Conservation (phyloP, 2,329 filamentous ascomycete genomes). For the Ophiocordyceps polyrhachis-furcata region DNA sequence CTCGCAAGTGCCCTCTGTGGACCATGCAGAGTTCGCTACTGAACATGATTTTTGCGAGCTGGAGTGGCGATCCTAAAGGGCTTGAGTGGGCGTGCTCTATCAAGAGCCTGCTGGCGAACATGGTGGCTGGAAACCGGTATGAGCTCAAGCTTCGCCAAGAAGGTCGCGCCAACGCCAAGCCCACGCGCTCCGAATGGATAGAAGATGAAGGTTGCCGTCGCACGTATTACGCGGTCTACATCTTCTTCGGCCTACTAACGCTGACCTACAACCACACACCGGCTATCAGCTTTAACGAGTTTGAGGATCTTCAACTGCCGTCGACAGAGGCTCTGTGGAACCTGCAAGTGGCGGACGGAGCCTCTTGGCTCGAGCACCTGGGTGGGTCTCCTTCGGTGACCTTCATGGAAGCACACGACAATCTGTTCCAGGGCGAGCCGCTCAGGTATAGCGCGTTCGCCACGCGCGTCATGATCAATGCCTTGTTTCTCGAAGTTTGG, state of each 20-base stretch:
- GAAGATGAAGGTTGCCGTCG: slow-evolving; percentile 92
- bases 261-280: slow-evolving; percentile 96
- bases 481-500: slow-evolving; percentile 95
- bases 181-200: slow-evolving; percentile 79
- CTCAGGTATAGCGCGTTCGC: slow-evolving; percentile 92
- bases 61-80: slow-evolving; percentile 95
- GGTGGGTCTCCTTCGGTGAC: slow-evolving; percentile 55
- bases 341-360: slow-evolving; percentile 57
- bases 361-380: slow-evolving; percentile 67
- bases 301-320: slow-evolving; percentile 79
- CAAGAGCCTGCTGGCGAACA: slow-evolving; percentile 93
- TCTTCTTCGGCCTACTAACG: slow-evolving; percentile 91
- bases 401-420: slow-evolving; percentile 86
- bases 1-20: slow-evolving; percentile 91
- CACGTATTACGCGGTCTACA: slow-evolving; percentile 96
- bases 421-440: slow-evolving; percentile 82
- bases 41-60: slow-evolving; percentile 98
- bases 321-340: slow-evolving; percentile 94
- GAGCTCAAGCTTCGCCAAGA: slow-evolving; percentile 88
- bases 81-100: slow-evolving; percentile 98
- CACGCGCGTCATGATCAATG: slow-evolving; percentile 96
- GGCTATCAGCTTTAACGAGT: slow-evolving; percentile 95
- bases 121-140: slow-evolving; percentile 94
- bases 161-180: slow-evolving; percentile 56
- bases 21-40: slow-evolving; percentile 93